phyloP scores from a whole-genome alignment of 2,329 filamentous ascomycete species.

The Pseudogymnoascus sp. region DNA sequence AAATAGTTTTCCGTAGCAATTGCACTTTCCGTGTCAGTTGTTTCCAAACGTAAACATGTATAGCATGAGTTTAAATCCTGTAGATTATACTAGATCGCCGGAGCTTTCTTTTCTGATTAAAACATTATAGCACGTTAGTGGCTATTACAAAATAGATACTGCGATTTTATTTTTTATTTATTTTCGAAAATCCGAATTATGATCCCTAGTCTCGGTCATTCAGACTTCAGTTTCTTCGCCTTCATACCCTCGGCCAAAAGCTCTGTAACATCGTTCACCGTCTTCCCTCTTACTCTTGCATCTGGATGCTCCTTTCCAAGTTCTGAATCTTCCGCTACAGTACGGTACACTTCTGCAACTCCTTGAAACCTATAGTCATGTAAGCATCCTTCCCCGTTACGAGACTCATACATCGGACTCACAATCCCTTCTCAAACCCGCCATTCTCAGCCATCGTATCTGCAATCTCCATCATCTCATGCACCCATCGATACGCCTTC shows the following conservation, averaged over 20 bases:
- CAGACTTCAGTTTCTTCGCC: constrained; percentile 30
- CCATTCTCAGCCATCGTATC: constrained; percentile 53
- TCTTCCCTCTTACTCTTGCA: constrained; percentile 42
- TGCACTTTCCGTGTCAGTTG: too few species aligned
- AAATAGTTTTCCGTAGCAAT: background rate
- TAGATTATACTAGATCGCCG: too few species aligned
- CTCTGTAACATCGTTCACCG: constrained; percentile 44
- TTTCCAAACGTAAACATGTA: too few species aligned
- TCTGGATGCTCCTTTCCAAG: constrained; percentile 47
- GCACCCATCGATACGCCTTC: constrained; percentile 67
- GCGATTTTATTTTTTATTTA: background rate
- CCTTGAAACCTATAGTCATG: constrained; percentile 33
- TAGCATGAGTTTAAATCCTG: too few species aligned
- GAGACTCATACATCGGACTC: background rate
- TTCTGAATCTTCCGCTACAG: constrained; percentile 49
- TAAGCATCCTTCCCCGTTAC: background rate
- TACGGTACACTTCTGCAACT: constrained; percentile 50
- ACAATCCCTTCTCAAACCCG: constrained; percentile 28
- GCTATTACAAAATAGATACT: background rate
- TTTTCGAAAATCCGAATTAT: background rate
- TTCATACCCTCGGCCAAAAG: constrained; percentile 36
- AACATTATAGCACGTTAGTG: too few species aligned
- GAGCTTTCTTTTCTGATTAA: too few species aligned
- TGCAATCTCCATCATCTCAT: constrained; percentile 66
- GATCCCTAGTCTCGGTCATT: background rate